Evolutionary conservation across 345 rosid genomes (phyloP), one percentile per base, ranked within the genome.

Genomic region (Aurinia saxatilis): DNA sequence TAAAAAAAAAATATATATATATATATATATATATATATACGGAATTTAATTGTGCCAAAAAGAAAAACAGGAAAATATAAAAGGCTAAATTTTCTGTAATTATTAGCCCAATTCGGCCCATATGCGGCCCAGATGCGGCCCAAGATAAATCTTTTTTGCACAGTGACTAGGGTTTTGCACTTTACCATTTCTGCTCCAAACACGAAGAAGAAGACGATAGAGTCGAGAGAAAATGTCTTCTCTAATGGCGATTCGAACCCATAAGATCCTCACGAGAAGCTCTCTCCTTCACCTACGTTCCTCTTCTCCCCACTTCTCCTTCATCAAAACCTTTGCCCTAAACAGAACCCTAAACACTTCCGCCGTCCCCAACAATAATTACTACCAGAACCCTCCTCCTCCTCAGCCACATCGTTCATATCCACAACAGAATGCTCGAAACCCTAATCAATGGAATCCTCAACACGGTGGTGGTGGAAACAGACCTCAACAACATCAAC

Each of bases 181-280:
- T 56, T 58, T 15, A 34, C 65, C 60, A 56, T 38, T 57, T 21
- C 41, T 18, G 10, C 40, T 49, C 46, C 54, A 10, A 11, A 37
- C 30, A n/a, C n/a, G n/a, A n/a, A 21, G 25, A 1, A 42, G 5
- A 37, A 19, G 6, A 14, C 14, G 14, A 19, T 27, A 27, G 12
- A 50, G n/a, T 27, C 31, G 50, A 18, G 17, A 35, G 70, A 79
- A 79, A 80, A 80, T 82, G 73, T 77, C 83, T 59, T 82, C 82
- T 59, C 78, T 69, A 48, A 54, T 84, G 73, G 77, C 78, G 53
- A 48, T 77, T 23, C 84, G 83, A 8, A 67, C 48, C 55, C 79
- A 35, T 16, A 62, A 51, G 4, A 34, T 70, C 10, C 35, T 45
- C 8, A 1, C 49, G 8, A 13, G 69, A 17, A 64, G 71, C 51